Base-by-base conservation (phyloP, 2,329 filamentous ascomycete genomes). In the Cercospora beticola region DNA sequence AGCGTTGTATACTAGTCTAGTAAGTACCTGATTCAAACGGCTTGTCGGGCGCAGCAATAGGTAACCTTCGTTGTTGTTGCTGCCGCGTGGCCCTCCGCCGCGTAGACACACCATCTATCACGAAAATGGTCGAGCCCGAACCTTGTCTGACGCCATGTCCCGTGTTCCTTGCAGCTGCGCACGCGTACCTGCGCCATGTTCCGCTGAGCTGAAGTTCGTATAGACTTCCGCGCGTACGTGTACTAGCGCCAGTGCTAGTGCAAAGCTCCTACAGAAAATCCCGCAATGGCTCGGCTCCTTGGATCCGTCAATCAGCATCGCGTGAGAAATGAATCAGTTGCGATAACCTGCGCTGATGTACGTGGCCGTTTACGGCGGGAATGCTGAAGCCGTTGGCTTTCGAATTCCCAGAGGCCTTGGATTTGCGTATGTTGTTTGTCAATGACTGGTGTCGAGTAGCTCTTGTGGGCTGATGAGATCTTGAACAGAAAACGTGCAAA, bases 261-360 rank as follows among this genome's bases (percentile, higher is more conserved):
- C 23, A 8, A n/a, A 3, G 5, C 49, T 54, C 10, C 18, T 54
- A 54, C 10, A 28, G 49, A 49, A 49, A 54, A 54, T 54, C 3
- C 12, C 49, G 23, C 49, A 54, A 54, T 26, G 12, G 26, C 18
- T 23, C 18, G 12, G 26, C 18, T 23, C 18, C 49, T 7, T 28
- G 6, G 12, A 28, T 2, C 23, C 14, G 5, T 54, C 56, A 66
- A 66, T 69, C 67, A 18, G 59, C 64, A 26, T 66, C 67, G 36
- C 62, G 60, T 1, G 66, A 68, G 49, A 66, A 69, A 5, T 60
- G 64, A 21, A 69, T 58, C 31, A 68, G 52, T 40, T 68, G 63
- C 26, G 67, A 66, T n/a, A 69, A 64, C 26, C 64, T 65, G n/a
- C 64, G 64, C 26, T 36, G 67, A 21, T 69, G 67, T 18, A 64